Percentiles rank a stretch among this genome's conserved stretches.
These are phyloP conservation scores for Heimioporus sp. DNA, from an alignment of 768 basidiomycete species.

Conservation along the genomic window DNA sequence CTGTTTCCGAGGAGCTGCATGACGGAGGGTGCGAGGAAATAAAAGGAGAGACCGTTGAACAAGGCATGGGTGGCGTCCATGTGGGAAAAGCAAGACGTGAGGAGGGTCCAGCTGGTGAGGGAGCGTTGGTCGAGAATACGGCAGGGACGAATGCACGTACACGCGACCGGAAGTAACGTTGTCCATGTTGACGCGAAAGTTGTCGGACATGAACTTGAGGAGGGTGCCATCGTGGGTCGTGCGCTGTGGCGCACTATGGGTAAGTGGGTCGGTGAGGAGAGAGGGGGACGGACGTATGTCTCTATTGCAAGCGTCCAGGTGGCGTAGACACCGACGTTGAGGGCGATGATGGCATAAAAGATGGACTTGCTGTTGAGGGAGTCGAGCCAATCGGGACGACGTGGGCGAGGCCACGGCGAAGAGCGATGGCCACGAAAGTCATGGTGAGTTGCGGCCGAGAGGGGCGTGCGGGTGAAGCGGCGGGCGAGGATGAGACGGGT, in stretches of 20 bases:
- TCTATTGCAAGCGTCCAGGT: slow-evolving; percentile 49
- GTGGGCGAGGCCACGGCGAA: slow-evolving; percentile 29
- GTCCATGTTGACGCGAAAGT: slow-evolving; percentile 61
- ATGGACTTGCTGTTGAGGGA: slow-evolving; percentile 50
- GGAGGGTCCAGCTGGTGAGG: slow-evolving; percentile 62
- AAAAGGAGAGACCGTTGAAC: slow-evolving; percentile 78
- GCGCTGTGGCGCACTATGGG: slow-evolving; percentile 23
- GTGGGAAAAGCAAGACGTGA: slow-evolving; percentile 75
- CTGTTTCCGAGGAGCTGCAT: slow-evolving; percentile 61
- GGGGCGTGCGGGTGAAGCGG: slow-evolving; percentile 14
- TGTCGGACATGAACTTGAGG: slow-evolving; percentile 51
- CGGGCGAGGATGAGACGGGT: neutral
- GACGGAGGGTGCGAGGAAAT: slow-evolving; percentile 69
- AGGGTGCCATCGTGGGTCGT: slow-evolving; percentile 38
- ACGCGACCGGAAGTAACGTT: slow-evolving; percentile 65
- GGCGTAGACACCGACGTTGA: slow-evolving; percentile 61
- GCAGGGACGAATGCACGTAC: slow-evolving; percentile 37
- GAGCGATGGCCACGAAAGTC: slow-evolving; percentile 14
- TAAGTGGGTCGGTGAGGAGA: neutral
- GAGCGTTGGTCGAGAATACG: neutral
- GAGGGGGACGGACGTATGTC: slow-evolving; percentile 31
- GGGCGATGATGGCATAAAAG: slow-evolving; percentile 61
- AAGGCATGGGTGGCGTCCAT: slow-evolving; percentile 55
- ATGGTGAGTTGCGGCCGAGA: slow-evolving; percentile 24
- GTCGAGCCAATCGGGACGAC: slow-evolving; percentile 41